These are phyloP conservation scores for Cylindricascospora bacillispora DNA, from an alignment of 1,139 yeast genomes.

Conservation along the genomic window DNA sequence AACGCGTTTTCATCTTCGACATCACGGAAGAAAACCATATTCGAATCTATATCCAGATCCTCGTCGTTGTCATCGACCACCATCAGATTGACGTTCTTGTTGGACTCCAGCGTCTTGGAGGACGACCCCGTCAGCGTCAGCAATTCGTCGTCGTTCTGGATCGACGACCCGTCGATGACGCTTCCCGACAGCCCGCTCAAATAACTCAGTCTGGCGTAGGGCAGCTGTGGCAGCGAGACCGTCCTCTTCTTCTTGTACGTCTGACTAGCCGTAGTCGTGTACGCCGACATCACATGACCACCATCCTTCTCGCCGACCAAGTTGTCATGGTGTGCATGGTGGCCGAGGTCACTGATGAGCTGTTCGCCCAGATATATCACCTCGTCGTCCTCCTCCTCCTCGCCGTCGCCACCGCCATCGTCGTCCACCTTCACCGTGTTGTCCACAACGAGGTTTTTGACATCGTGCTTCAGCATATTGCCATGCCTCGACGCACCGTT, in stretches of 20 bases:
- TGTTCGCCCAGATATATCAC: conserved; percentile 11
- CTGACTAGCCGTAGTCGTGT: conserved; percentile 3
- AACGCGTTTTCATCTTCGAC: too few species aligned
- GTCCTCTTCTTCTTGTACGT: conserved; percentile 43
- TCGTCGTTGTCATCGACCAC: conserved; percentile 6
- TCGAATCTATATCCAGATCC: background rate
- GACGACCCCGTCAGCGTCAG: conserved; percentile 23
- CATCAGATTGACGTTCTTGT: conserved; percentile 16
- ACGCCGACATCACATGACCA: too few species aligned
- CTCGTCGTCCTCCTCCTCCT: conserved; percentile 13
- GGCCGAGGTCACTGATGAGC: too few species aligned
- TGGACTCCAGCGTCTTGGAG: conserved; percentile 21
- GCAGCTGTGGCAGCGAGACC: conserved; percentile 59
- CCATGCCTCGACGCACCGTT: too few species aligned
- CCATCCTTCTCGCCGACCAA: background rate
- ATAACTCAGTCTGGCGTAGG: conserved; percentile 28
- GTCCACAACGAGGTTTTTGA: background rate
- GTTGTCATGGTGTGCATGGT: conserved; percentile 7
- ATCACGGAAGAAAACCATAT: background rate
- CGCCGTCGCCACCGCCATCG: conserved; percentile 6
- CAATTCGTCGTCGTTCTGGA: conserved; percentile 23
- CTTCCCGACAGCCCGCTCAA: conserved; percentile 3
- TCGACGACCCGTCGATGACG: conserved; percentile 2
- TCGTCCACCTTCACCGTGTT: too few species aligned
- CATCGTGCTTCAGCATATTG: background rate